Evolutionary conservation across 371 early-diverging fungal genomes (phyloP).

Genomic region (Syncephalastrum monosporum): DNA sequence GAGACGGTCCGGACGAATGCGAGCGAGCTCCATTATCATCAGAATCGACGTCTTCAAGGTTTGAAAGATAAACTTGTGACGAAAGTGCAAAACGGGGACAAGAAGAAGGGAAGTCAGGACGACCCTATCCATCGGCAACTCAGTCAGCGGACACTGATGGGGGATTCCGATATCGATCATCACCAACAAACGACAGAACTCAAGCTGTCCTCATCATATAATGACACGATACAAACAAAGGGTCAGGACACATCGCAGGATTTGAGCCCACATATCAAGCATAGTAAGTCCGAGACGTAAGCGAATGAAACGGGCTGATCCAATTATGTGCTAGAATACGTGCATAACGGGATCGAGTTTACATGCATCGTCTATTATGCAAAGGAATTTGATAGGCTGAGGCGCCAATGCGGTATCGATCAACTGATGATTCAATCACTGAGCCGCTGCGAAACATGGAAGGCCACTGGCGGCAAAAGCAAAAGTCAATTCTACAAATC

Average conservation of each 20-base stretch:
- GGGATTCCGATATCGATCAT: constrained; percentile 7
- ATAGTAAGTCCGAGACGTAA: constrained; percentile 24
- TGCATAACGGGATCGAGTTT: constrained; percentile 70
- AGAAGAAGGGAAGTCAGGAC: background rate
- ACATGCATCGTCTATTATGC: constrained; percentile 86
- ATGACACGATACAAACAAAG: constrained; percentile 5
- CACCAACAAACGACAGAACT: constrained; percentile 22
- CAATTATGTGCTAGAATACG: constrained; percentile 50
- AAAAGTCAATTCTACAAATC: constrained; percentile 63
- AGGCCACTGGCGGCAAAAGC: constrained; percentile 83
- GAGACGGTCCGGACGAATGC: constrained; percentile 36
- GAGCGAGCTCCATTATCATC: constrained; percentile 22
- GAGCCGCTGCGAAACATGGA: constrained; percentile 77
- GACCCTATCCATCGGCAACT: background rate
- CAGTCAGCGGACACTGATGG: constrained; percentile 3
- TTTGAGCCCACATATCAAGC: constrained; percentile 40
- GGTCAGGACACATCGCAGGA: background rate
- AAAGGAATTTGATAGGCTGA: constrained; percentile 82
- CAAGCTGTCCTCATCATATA: constrained; percentile 23
- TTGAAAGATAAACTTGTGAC: constrained; percentile 1
- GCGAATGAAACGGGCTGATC: constrained; percentile 5
- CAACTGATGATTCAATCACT: constrained; percentile 76
- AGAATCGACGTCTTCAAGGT: constrained; percentile 10
- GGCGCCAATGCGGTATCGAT: constrained; percentile 78
- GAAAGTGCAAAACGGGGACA: too few species aligned